These are phyloP conservation scores for Halenospora varia DNA, from an alignment of 495 filamentous ascomycete species.

Conservation along the genomic window DNA sequence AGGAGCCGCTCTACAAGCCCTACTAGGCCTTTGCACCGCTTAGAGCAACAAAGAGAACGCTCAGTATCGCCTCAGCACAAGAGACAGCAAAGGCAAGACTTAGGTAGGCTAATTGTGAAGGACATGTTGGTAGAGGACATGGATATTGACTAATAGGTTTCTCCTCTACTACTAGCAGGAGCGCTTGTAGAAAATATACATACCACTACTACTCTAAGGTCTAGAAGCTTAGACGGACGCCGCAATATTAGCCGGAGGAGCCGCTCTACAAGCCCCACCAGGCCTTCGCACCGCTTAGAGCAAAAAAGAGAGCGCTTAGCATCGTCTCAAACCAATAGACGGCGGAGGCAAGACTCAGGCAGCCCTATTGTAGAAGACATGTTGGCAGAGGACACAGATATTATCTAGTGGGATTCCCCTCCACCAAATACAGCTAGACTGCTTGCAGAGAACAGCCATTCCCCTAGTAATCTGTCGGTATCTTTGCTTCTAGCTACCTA, in stretches of 20 bases:
- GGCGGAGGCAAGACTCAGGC: background rate
- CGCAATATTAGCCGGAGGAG: background rate
- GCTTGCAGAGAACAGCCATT: background rate
- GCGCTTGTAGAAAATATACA: background rate
- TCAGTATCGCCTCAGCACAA: background rate
- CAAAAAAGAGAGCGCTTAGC: background rate
- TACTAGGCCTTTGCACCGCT: background rate
- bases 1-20: constrained; percentile 4
- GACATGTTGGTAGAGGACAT: background rate
- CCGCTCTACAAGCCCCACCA: background rate
- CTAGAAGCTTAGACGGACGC: background rate
- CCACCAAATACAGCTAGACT: no score
- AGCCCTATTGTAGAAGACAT: background rate
- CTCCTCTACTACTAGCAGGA: background rate
- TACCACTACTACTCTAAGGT: background rate
- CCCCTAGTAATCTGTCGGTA: background rate
- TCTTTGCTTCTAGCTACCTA: background rate
- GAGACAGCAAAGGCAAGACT: background rate
- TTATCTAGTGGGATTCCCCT: background rate
- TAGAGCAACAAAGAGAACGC: background rate
- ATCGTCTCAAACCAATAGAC: background rate
- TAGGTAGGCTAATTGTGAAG: background rate
- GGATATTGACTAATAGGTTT: background rate
- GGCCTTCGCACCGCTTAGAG: background rate
- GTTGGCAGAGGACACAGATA: background rate